These are phyloP conservation scores for Pittosporum tobira DNA, from an alignment of 129 eudicot species.

Conservation along the genomic window DNA sequence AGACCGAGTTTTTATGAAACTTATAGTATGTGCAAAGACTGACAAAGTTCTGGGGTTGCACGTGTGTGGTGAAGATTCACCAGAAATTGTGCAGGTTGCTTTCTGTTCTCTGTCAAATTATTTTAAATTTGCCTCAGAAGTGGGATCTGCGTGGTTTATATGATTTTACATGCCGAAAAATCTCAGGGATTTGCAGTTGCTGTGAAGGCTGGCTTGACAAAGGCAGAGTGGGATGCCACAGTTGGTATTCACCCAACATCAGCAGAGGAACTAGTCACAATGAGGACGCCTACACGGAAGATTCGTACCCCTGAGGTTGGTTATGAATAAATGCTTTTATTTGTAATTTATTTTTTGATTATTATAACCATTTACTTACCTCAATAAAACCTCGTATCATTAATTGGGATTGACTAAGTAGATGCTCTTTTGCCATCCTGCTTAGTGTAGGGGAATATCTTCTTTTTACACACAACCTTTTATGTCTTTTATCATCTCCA, in stretches of 20 bases:
- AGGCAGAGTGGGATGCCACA: conserved; percentile 84
- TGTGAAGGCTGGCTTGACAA: conserved; percentile 94
- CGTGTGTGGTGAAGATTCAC: conserved; percentile 96
- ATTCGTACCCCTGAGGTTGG: conserved; percentile 60
- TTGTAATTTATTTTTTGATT: background rate
- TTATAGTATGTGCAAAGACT: conserved; percentile 79
- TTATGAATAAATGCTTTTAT: background rate
- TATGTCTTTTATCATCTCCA: too few species aligned
- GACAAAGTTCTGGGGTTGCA: conserved; percentile 77
- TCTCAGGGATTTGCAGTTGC: conserved; percentile 94
- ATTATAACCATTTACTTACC: background rate
- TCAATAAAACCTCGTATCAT: background rate
- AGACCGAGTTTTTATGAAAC: conserved; percentile 88
- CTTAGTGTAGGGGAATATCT: background rate
- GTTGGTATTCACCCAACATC: conserved; percentile 94
- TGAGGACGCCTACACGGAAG: conserved; percentile 89
- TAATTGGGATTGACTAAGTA: background rate
- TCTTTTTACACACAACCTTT: too few species aligned
- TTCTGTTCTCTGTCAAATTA: conserved; percentile 5
- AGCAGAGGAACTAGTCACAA: conserved; percentile 96
- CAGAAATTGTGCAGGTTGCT: conserved; percentile 84
- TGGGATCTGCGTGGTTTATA: background rate
- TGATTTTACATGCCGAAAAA: background rate
- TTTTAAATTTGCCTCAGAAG: background rate
- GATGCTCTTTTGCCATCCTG: background rate